Base-by-base conservation (phyloP, 2,329 filamentous ascomycete species). In the Pseudopyricularia javanii region DNA sequence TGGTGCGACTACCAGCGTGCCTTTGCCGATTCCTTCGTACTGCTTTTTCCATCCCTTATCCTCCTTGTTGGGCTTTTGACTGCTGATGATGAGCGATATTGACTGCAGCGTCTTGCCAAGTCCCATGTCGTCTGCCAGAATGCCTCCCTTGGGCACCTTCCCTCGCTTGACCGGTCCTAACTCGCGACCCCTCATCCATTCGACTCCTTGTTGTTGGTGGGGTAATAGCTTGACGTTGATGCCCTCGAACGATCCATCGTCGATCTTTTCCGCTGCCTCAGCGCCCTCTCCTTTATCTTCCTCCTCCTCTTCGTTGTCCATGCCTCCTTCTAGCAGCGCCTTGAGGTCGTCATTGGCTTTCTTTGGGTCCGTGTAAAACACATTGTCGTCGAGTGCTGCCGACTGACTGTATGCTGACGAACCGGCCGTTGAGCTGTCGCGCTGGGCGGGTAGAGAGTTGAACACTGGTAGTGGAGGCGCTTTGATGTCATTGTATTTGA, bases 101-200 rank as follows among this genome's bases (percentile, higher is more conserved):
- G 91, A 97, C 71, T 98, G 93, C 6, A 98, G 89, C 20, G 93
- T 98, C 72, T 98, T 98, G 67, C 93, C 93, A 24, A 98, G 87
- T 82, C 93, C 93, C 93, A 98, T 98, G 72, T 98, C 93, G 66
- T 98, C 93, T 58, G 93, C 93, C 57, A 98, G 75, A 62, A 98
- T 98, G 70, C 91, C 91, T 34, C 93, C 93, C 60, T 94, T 93
- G 30, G 91, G 90, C 9, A 94, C 78, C 56, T 73, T 80, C 55
- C 87, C 88, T 60, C 85, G 86, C 70, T 93, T 95, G 56, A 87
- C 82, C 17, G 83, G 82, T 2, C 91, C 91, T 11, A 89, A 83
- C 69, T 98, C 93, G 61, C 94, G 89, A 55, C 91, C 87, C 53
- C 80, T 85, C 89, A 98, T 95, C 91, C 93, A 98, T 54, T 85